Conservation (phyloP, 257 asterid genomes). For the Primulina eburnea region DNA sequence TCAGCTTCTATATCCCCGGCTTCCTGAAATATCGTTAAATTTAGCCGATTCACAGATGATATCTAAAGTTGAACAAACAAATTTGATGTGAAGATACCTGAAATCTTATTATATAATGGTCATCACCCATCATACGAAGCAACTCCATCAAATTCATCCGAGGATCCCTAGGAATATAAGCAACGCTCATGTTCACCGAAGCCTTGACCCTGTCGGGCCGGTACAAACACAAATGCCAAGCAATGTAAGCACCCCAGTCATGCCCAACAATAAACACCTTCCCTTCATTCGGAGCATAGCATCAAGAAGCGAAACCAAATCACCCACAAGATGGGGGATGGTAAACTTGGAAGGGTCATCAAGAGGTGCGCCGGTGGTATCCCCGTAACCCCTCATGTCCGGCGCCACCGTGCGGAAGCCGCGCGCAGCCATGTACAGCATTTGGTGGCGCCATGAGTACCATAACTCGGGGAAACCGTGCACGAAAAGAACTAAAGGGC, state of each 20-base stretch:
- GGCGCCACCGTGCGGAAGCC: slow-evolving; percentile 74
- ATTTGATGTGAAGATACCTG: slow-evolving; percentile 39
- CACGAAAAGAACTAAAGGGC: slow-evolving; percentile 69
- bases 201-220: slow-evolving; percentile 69
- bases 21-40: slow-evolving; percentile 39
- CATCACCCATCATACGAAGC: slow-evolving; percentile 52
- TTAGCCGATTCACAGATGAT: too few species aligned
- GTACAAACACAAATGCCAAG: slow-evolving; percentile 64
- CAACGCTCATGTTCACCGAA: slow-evolving; percentile 54
- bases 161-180: slow-evolving; percentile 46
- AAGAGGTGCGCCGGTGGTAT: slow-evolving; percentile 62
- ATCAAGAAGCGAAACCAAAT: slow-evolving; percentile 51
- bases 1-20: slow-evolving; percentile 76
- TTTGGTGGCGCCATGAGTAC: slow-evolving; percentile 95
- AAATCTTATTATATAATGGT: slow-evolving; percentile 59
- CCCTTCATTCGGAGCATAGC: slow-evolving; percentile 37
- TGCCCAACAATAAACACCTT: slow-evolving; percentile 82
- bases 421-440: slow-evolving; percentile 56
- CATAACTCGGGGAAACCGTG: slow-evolving; percentile 92
- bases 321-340: slow-evolving; percentile 60
- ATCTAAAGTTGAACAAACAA: too few species aligned
- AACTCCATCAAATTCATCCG: slow-evolving; percentile 24
- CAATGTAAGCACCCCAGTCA: slow-evolving; percentile 75
- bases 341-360: slow-evolving; percentile 58
- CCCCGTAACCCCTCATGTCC: slow-evolving; percentile 76